phyloP scores from a whole-genome alignment of 306 rosid genomes.

The Cucumis melo region DNA sequence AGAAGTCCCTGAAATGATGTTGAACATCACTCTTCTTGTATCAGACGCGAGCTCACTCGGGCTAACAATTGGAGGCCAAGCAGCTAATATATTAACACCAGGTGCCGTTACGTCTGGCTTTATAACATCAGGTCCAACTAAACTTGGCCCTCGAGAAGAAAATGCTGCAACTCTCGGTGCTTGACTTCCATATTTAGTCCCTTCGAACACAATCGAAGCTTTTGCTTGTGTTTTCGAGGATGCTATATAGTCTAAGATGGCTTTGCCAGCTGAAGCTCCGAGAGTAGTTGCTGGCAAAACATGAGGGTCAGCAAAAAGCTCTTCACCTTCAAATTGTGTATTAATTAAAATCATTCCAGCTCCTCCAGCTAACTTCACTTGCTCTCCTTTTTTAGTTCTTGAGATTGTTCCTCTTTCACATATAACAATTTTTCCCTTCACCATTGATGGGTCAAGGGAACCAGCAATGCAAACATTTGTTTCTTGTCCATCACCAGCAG shows the following conservation, averaged over 20 bases:
- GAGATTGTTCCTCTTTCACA: slow-evolving; percentile 42
- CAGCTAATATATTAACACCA: slow-evolving; percentile 66
- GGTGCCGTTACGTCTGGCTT: slow-evolving; percentile 76
- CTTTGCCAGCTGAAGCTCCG: slow-evolving; percentile 37
- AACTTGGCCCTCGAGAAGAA: slow-evolving; percentile 64
- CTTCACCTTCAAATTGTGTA: slow-evolving; percentile 36
- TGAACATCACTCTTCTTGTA: slow-evolving; percentile 39
- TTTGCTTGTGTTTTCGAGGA: slow-evolving; percentile 14
- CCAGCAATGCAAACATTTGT: slow-evolving; percentile 30
- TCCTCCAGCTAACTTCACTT: slow-evolving; percentile 47
- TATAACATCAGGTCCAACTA: slow-evolving; percentile 32
- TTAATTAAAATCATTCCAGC: slow-evolving; percentile 49
- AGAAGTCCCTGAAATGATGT: slow-evolving; percentile 66
- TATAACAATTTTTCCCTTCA: slow-evolving; percentile 43
- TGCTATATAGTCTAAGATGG: slow-evolving; percentile 17
- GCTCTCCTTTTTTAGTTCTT: slow-evolving; percentile 41
- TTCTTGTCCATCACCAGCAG: slow-evolving; percentile 26
- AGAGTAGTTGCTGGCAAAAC: slow-evolving; percentile 48
- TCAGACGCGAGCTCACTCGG: slow-evolving; percentile 32
- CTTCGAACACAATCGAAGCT: slow-evolving; percentile 36
- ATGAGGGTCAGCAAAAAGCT: slow-evolving; percentile 53
- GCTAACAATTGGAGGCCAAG: slow-evolving; percentile 48
- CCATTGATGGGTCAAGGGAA: slow-evolving; percentile 31
- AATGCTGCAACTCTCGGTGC: slow-evolving; percentile 60
- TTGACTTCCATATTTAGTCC: slow-evolving; percentile 34